Percentiles rank a stretch among this genome's conserved stretches.
phyloP scores from a whole-genome alignment of 768 basidiomycete genomes.

The Russula olivacea region DNA sequence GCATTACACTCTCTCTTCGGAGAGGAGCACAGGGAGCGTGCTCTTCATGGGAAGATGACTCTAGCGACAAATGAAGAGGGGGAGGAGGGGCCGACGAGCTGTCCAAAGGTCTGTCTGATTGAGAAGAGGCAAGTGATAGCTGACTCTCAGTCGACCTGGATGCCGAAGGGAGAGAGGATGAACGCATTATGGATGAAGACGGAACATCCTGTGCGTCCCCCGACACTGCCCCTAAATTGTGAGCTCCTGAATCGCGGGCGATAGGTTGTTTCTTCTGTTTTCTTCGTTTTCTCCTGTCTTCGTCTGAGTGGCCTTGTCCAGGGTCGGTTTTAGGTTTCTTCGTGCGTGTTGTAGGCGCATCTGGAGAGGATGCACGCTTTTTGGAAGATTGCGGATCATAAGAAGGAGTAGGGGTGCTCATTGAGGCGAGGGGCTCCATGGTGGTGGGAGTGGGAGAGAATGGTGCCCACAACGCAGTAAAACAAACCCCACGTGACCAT shows the following conservation, averaged over 20 bases:
- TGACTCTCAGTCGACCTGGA: neutral
- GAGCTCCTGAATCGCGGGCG: slow-evolving; percentile 8
- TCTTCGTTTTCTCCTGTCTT: slow-evolving; percentile 30
- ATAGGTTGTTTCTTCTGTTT: slow-evolving; percentile 29
- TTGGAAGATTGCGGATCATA: neutral
- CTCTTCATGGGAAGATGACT: neutral
- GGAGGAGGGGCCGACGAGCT: neutral
- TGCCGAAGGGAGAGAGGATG: neutral
- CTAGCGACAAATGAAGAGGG: neutral
- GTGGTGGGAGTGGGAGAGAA: neutral
- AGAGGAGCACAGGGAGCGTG: neutral
- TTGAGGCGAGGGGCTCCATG: neutral
- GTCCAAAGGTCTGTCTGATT: neutral
- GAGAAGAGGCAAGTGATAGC: neutral
- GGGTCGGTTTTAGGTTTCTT: slow-evolving; percentile 8
- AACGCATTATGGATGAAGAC: neutral
- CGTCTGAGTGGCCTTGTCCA: slow-evolving; percentile 2
- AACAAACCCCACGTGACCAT: neutral
- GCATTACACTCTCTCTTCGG: neutral
- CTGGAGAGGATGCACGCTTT: slow-evolving; percentile 11
- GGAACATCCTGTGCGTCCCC: neutral
- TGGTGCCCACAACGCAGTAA: too few relatives aligned
- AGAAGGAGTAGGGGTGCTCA: neutral
- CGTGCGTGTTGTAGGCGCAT: neutral
- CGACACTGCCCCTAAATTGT: neutral